Evolutionary conservation across 768 basidiomycete genomes (phyloP), one percentile per base, ranked within the genome.

Genomic region (Amanita rimosa): DNA sequence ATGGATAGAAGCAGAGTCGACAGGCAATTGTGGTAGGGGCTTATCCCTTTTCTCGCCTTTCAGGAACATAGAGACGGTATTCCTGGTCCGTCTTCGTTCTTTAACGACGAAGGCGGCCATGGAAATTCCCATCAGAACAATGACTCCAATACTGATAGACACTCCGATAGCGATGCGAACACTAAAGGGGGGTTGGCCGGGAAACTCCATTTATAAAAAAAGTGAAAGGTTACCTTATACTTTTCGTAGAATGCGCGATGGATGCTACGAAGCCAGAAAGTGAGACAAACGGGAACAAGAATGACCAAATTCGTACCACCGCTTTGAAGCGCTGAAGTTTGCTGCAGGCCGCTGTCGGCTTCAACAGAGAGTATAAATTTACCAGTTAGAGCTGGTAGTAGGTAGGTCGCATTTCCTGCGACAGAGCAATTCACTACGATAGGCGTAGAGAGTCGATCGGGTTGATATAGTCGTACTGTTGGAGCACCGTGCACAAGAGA

Each of bases 51-150:
- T 27, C 17, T 29, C 27, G 2, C 16, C 16, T 17, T 10, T 33
- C 16, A 45, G 29, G 1, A 19, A 34, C 16, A 3, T 6, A 8
- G 27, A 14, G 31, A 31, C 19, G 4, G 3, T 14, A 16, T 19
- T 33, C 14, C 3, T 27, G 26, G 16, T 17, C 17, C 44, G 29
- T 33, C 29, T 34, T 37, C 72, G 60, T 52, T 72, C 64, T 43
- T 67, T 66, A 46, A 71, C 36, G 46, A 73, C 52, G 56, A 72
- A 78, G 22, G 72, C 44, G 11, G 65, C 54, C 66, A 78, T 68
- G 22, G 64, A 59, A 16, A 75, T 35, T 16, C 64, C 59, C n/a
- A 75, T 35, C 9, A 62, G 62, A 16, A 76, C 56, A 4, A 72
- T 33, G n/a, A 64, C 57, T 9, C 76, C 57, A 6, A 68, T 58